Base-by-base conservation (phyloP, 495 filamentous ascomycete species). In the Immersiella caudata region DNA sequence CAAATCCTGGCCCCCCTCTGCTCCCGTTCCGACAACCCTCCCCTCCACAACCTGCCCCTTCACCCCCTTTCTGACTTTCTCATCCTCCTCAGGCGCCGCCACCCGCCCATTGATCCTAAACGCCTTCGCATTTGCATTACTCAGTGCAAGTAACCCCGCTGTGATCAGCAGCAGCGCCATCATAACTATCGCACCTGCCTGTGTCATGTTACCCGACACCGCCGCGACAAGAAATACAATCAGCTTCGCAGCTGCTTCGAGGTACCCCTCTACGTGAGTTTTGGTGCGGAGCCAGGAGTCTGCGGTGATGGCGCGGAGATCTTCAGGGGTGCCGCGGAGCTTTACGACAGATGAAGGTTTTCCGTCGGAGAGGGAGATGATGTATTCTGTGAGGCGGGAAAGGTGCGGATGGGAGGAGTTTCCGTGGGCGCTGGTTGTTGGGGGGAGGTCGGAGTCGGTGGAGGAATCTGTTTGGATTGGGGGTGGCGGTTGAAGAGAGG, bases 301-400 rank as follows among this genome's bases (percentile, higher is more conserved):
- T 1, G 80, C 78, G 2, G 85, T 89, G 62, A 89, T 80, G 40
- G 85, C 84, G 64, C 86, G 85, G 9, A 89, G 78, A 66, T 88
- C 86, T 51, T 83, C 79, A 1, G 85, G 79, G 25, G 68, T 60
- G 21, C 88, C 88, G 35, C 78, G 78, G 58, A 90, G 75, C 2
- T 81, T 75, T 3, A 89, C n/a, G n/a, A n/a, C 77, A 71, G 57
- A 29, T 4, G 65, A 62, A 59, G 70, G 36, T 0, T 64, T 67
- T 29, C 73, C 77, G 52, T 72, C 70, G 5, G 67, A 73, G 6
- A 80, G 69, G 40, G 74, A 74, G 40, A 81, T 69, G 12, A 75
- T 59, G 35, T 77, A 79, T 66, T 76, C 71, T 4, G 75, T 78
- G 9, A 73, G 64, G 33, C 65, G 62, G 51, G 60, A 35, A 24